A percentile compares a stretch with the other conserved stretches of the same genome.
phyloP scores from a whole-genome alignment of 1,284 basidiomycete species.

The Apiotrichum brassicae region DNA sequence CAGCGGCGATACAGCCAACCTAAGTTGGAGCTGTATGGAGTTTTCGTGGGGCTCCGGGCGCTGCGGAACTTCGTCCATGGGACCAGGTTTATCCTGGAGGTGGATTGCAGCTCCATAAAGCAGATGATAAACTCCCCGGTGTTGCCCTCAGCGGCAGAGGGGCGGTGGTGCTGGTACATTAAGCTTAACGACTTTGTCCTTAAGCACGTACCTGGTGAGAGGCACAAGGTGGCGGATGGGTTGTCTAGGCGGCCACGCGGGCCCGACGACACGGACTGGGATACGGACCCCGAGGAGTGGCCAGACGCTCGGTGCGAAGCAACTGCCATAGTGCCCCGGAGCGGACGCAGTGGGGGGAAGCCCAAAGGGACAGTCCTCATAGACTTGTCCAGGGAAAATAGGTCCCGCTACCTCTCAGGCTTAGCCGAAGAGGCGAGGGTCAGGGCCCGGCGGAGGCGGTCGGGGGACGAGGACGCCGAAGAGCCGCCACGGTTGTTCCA shows the following conservation, averaged over 20 bases:
- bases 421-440: too few species aligned
- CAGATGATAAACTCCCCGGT: conserved; percentile 7
- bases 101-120: conserved; percentile 3
- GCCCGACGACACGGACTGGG: background rate
- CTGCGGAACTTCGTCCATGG: conserved; percentile 2
- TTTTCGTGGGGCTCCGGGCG: conserved; percentile 2
- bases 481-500: background rate
- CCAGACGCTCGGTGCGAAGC: background rate
- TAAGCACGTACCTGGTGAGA: background rate
- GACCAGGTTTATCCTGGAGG: conserved; percentile 4
- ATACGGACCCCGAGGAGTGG: conserved; percentile 6
- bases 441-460: too few species aligned
- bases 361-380: background rate
- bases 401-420: too few species aligned
- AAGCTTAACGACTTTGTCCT: conserved; percentile 4
- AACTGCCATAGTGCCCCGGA: background rate
- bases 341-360: too few species aligned
- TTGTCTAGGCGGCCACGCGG: background rate
- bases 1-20: conserved; percentile 12
- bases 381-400: too few species aligned
- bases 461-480: too few species aligned
- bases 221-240: conserved; percentile 4
- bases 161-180: conserved; percentile 12
- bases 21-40: conserved; percentile 9
- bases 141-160: conserved; percentile 3